Evolutionary conservation across 2,329 filamentous ascomycete genomes (phyloP), one percentile per base, ranked within the genome.

Genomic region (Ceratocystis cacaofunesta): DNA sequence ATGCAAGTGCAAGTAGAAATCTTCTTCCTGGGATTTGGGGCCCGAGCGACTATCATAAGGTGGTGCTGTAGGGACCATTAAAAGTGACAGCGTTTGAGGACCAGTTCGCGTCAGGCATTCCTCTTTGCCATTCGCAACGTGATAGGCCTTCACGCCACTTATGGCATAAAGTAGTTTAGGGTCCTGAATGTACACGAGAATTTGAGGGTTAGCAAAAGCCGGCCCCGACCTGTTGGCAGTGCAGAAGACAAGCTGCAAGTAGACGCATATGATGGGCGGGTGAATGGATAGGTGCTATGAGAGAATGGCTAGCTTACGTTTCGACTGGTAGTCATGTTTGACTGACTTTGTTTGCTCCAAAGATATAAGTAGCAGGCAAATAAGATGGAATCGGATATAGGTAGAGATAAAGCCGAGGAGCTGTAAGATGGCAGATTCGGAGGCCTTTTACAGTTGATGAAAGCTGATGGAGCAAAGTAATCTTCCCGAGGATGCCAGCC

Each of bases 1-100:
- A 72, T 96, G 91, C 28, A 99, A 84, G 75, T 97, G 92, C 4
- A 99, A 85, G 74, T 97, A 97, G 78, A 96, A 97, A 78, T 97
- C 94, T 73, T 96, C 89, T 72, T 92, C 87, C 69, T 83, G 79
- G 58, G 80, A 79, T 65, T 83, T 80, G 57, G 83, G 78, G 66
- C 80, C 82, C 12, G 78, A 71, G 8, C 76, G 72, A 66, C 84
- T 82, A 61, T 81, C 79, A 71, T 84, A 89, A 28, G 87, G 83
- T 36, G 89, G 89, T 17, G 87, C 88, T 2, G 92, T 96, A 5
- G 92, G 92, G 19, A 97, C 92, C 92, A 97, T 97, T 71, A 97
- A 78, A 66, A 97, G 81, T 25, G 92, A 96, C 64, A 99, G 81
- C 0, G 92, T 96, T 77, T 96, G 91, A 19, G 91, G 87, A 1